These are phyloP conservation scores for Aspergillus egyptiacus DNA, from an alignment of 495 filamentous ascomycete species.

Conservation along the genomic window DNA sequence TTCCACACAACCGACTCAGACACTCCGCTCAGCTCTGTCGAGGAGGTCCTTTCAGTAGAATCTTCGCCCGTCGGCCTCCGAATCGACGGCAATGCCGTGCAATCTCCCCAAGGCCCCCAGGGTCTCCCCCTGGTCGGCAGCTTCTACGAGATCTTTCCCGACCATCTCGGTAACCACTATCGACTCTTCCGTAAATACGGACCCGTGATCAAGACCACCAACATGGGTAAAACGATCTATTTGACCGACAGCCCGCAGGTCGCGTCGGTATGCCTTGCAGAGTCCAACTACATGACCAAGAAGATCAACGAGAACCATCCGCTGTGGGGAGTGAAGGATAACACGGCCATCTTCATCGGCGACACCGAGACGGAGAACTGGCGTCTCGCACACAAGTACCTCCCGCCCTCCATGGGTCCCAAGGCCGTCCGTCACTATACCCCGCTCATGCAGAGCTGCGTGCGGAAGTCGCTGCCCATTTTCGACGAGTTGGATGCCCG, in stretches of 20 bases:
- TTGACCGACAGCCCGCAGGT: slow-evolving; percentile 45
- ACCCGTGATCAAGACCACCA: slow-evolving; percentile 48
- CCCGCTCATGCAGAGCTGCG: slow-evolving; percentile 46
- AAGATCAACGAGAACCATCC: slow-evolving; percentile 46
- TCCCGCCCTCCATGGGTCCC: slow-evolving; percentile 48
- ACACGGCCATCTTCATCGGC: slow-evolving; percentile 44
- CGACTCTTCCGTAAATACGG: slow-evolving; percentile 51
- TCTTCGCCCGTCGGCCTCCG: slow-evolving; percentile 31
- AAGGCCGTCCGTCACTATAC: slow-evolving; percentile 53
- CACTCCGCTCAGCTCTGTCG: slow-evolving; percentile 20
- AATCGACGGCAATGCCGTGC: slow-evolving; percentile 41
- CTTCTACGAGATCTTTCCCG: slow-evolving; percentile 52
- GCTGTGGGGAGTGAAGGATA: slow-evolving; percentile 40
- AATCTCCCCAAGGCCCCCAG: slow-evolving; percentile 39
- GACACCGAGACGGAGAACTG: slow-evolving; percentile 47
- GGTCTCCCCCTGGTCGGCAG: slow-evolving; percentile 46
- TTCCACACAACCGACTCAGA: slow-evolving; percentile 28
- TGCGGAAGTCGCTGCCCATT: slow-evolving; percentile 39
- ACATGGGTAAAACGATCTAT: slow-evolving; percentile 48
- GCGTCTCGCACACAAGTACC: slow-evolving; percentile 48
- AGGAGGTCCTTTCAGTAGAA: slow-evolving; percentile 21
- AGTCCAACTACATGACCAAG: slow-evolving; percentile 48
- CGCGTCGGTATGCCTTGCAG: slow-evolving; percentile 26
- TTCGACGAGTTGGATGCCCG: slow-evolving; percentile 48
- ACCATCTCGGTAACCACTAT: slow-evolving; percentile 55